Percentiles rank a stretch among this genome's conserved stretches.
Evolutionary conservation across 176 grass and related monocot genomes (phyloP).

Genomic region (Zea mays): DNA sequence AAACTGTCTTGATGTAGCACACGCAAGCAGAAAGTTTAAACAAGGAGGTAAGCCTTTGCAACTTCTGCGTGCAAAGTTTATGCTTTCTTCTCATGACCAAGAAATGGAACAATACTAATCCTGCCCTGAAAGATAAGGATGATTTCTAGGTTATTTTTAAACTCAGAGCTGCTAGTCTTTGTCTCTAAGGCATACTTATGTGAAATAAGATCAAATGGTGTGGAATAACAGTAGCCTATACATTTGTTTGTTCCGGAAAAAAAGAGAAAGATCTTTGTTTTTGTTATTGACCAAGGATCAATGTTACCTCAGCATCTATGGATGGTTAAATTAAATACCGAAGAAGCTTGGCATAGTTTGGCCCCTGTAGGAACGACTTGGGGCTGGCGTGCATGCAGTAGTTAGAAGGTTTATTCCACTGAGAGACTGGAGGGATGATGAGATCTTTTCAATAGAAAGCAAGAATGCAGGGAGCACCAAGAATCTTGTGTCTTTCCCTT

Average conservation of each 20-base stretch:
- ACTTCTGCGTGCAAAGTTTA: constrained; percentile 38
- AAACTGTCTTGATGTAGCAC: constrained; percentile 1
- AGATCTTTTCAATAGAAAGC: too few species aligned
- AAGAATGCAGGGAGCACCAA: too few species aligned
- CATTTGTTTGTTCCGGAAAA: constrained; percentile 2
- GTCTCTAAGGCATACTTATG: background rate
- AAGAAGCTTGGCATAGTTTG: constrained; percentile 50
- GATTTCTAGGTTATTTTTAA: background rate
- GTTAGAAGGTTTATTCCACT: constrained; percentile 36
- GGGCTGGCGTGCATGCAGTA: constrained; percentile 34
- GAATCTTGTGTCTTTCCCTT: too few species aligned
- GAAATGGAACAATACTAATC: constrained; percentile 40
- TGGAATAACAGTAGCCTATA: background rate
- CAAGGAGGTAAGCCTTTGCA: constrained; percentile 42
- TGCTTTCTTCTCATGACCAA: constrained; percentile 47
- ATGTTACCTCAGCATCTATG: background rate
- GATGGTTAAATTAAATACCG: constrained; percentile 27
- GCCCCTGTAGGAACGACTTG: constrained; percentile 38
- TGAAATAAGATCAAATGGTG: constrained; percentile 1
- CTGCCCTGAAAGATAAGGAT: constrained; percentile 41
- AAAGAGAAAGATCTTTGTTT: background rate
- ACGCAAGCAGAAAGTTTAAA: constrained; percentile 2
- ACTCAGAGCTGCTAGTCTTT: background rate
- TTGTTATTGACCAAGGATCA: constrained; percentile 24
- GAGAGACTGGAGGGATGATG: too few species aligned